Base-by-base conservation (phyloP, 192 early-diverging fungal genomes). In the Coemansia sp. region DNA sequence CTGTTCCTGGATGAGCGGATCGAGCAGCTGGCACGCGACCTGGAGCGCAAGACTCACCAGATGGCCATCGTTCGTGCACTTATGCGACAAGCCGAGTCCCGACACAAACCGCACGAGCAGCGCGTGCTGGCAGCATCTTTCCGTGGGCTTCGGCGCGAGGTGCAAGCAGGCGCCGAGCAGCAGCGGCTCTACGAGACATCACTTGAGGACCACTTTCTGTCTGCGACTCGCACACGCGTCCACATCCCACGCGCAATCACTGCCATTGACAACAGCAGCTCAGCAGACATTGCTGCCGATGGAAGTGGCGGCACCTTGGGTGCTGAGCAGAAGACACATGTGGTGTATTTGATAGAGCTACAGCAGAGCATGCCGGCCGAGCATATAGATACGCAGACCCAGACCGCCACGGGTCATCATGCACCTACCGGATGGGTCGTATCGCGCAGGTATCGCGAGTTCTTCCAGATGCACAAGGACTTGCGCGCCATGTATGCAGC, bases 371-470 rank as follows among this genome's bases (percentile, higher is more conserved):
- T 75, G 39, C 58, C 72, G 3, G 9, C 20, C 3, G 48, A 51
- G 48, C 48, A 51, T 16, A 7, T 26, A 25, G 48, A 51, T 15
- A 12, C 48, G 80, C 8, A 66, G 25, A 37, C 18, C 9, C 45
- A 26, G 7, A 23, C 33, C 20, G n/a, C 33, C 9, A 31, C 21
- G n/a, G n/a, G n/a, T n/a, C n/a, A n/a, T 15, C 55, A 46, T 42
- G 77, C 72, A 49, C 68, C 68, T 1, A 46, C 64, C 4, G 88
- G 90, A 4, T 93, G 91, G 91, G 83, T 92, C 18, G 87, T 92
- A n/a, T 81, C 84, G 2, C 83, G 92, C 7, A 76, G 94, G 3
- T 94, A 92, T 72, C 86, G 86, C n/a, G 93, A 97, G 76, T 96
- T 97, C 71, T 85, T 87, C 58, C 81, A 85, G 0, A 73, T 97